phyloP scores from a whole-genome alignment of 31 red algal genomes.

The Porphyra umbilicalis region DNA sequence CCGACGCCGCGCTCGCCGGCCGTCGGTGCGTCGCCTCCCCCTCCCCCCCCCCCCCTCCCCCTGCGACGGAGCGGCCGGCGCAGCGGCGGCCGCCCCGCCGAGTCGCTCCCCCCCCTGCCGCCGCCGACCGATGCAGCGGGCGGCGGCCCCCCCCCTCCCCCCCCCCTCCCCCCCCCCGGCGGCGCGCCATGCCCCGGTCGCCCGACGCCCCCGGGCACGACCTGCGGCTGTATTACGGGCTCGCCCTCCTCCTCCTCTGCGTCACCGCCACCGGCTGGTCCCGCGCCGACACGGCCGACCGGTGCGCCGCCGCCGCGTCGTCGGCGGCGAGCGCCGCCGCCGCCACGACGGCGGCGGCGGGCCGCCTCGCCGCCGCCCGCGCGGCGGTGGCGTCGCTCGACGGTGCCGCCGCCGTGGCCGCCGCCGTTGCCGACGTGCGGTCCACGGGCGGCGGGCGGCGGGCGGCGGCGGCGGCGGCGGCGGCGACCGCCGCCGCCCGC shows the following conservation, averaged over 20 bases:
- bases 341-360: background rate
- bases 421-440: background rate
- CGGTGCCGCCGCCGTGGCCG: background rate
- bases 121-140: no score
- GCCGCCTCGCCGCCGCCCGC: background rate
- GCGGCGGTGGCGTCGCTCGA: background rate
- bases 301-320: background rate
- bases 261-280: background rate
- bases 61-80: no score
- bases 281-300: background rate
- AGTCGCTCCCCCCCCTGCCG: no score
- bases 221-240: background rate
- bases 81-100: no score
- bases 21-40: no score
- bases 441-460: background rate
- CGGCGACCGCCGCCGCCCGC: background rate
- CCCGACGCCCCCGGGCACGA: no score
- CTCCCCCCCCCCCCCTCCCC: no score
- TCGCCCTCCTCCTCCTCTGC: background rate
- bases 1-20: no score
- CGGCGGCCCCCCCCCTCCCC: no score
- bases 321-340: background rate
- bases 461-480: conserved; percentile 6
- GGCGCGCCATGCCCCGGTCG: background rate
- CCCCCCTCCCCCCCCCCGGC: background rate